Evolutionary conservation across 1,284 basidiomycete genomes (phyloP).

Genomic region (Ceratobasidium sp.): DNA sequence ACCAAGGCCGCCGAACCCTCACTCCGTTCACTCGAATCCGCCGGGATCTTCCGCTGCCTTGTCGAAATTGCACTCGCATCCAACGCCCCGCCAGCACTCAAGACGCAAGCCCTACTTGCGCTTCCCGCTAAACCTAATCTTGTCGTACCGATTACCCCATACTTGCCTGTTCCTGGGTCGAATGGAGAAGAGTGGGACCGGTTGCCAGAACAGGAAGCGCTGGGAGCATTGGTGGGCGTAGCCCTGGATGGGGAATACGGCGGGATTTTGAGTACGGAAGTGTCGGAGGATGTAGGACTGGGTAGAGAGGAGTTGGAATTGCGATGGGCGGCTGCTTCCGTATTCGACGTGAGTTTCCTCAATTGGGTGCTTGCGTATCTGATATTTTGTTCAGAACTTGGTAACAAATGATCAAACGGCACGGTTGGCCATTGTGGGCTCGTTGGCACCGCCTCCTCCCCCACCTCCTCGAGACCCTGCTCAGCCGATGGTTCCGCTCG

Average conservation of each 20-base stretch:
- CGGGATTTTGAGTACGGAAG: slow-evolving; percentile 57
- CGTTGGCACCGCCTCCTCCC: slow-evolving; percentile 21
- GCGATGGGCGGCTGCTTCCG: slow-evolving; percentile 65
- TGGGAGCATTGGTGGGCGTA: slow-evolving; percentile 53
- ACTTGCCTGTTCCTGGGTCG: slow-evolving; percentile 80
- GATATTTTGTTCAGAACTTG: slow-evolving; percentile 22
- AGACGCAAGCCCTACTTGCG: slow-evolving; percentile 74
- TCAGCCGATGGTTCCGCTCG: slow-evolving; percentile 31
- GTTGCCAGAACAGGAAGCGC: slow-evolving; percentile 57
- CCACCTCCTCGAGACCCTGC: slow-evolving; percentile 28
- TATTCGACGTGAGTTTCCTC: slow-evolving; percentile 66
- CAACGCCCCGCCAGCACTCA: slow-evolving; percentile 86
- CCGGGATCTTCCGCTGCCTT: slow-evolving; percentile 79
- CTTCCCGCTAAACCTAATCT: slow-evolving; percentile 65
- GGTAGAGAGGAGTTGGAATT: slow-evolving; percentile 67
- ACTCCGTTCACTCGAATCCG: slow-evolving; percentile 33
- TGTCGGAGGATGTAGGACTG: slow-evolving; percentile 46
- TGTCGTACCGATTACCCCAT: slow-evolving; percentile 61
- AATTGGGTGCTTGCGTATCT: neutral
- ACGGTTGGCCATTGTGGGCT: slow-evolving; percentile 36
- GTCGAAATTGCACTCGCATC: slow-evolving; percentile 89
- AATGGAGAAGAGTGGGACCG: slow-evolving; percentile 89
- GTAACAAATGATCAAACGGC: slow-evolving; percentile 39
- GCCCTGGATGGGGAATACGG: slow-evolving; percentile 84
- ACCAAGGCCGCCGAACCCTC: slow-evolving; percentile 10